A percentile compares a stretch with the other conserved stretches of the same genome.
phyloP scores from a whole-genome alignment of 495 filamentous ascomycete species.

The Corynascus novoguineensis region DNA sequence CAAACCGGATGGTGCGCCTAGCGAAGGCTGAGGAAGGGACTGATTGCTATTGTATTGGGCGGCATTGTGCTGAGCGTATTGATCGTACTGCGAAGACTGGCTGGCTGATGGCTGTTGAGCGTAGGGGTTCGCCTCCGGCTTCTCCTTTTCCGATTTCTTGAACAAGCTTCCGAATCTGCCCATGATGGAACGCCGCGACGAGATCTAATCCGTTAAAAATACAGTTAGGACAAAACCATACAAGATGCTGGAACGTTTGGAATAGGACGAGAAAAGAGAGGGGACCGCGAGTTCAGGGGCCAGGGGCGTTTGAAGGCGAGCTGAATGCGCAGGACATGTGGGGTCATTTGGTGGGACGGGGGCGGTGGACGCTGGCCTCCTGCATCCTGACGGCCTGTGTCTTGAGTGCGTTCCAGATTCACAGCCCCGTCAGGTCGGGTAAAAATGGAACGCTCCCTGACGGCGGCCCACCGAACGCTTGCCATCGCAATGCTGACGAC shows the following conservation, averaged over 20 bases:
- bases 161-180: constrained; percentile 49
- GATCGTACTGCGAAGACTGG: constrained; percentile 39
- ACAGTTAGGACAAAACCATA: background rate
- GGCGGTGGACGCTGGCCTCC: constrained; percentile 2
- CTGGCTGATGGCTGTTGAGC: constrained; percentile 56
- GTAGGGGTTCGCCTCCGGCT: constrained; percentile 62
- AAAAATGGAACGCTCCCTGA: constrained; percentile 6
- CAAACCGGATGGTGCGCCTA: constrained; percentile 4
- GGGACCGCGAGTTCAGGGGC: constrained; percentile 4
- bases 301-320: constrained; percentile 4
- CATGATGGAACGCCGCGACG: constrained; percentile 43
- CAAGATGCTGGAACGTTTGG: background rate
- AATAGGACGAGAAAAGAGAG: background rate
- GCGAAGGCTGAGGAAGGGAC: background rate
- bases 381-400: constrained; percentile 17
- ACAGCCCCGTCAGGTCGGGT: constrained; percentile 1
- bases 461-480: background rate
- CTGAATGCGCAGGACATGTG: constrained; percentile 4
- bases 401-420: constrained; percentile 25
- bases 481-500: constrained; percentile 23
- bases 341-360: constrained; percentile 21
- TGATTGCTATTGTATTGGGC: constrained; percentile 9
- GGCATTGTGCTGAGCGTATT: constrained; percentile 3
- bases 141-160: constrained; percentile 62
- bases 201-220: background rate